A percentile compares a stretch with the other conserved stretches of the same genome.
phyloP scores from a whole-genome alignment of 192 early-diverging fungal genomes.

The Rhizoclosmatium globosum region DNA sequence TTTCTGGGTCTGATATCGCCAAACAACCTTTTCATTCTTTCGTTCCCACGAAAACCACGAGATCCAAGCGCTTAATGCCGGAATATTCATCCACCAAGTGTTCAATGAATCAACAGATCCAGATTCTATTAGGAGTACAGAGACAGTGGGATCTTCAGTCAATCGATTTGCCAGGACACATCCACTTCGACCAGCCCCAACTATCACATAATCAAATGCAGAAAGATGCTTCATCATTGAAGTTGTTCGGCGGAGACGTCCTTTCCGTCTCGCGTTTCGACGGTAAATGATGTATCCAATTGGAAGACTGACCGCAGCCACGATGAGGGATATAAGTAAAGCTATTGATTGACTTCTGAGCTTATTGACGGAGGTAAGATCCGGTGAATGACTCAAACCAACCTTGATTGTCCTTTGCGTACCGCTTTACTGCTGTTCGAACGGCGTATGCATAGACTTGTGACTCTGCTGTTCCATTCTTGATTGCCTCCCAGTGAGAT shows the following conservation, averaged over 20 bases:
- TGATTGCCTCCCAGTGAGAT: not conserved
- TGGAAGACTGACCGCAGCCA: not conserved
- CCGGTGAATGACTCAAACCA: no score
- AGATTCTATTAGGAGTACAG: conserved; percentile 53
- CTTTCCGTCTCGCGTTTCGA: not conserved
- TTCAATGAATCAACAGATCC: conserved; percentile 42
- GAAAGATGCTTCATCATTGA: not conserved
- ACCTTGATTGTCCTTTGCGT: not conserved
- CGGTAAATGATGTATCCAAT: not conserved
- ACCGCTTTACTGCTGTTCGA: not conserved
- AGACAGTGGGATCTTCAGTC: conserved; percentile 41
- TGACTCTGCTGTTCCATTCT: not conserved
- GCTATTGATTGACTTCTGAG: no score
- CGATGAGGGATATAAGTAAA: no score
- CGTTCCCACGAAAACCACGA: not conserved
- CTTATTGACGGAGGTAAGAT: no score
- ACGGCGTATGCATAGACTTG: not conserved
- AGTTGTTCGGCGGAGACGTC: not conserved
- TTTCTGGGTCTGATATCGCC: conserved; percentile 23
- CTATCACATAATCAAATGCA: conserved; percentile 36
- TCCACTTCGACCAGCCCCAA: conserved; percentile 51
- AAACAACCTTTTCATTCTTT: conserved; percentile 16
- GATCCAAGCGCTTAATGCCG: not conserved
- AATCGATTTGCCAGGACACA: conserved; percentile 36
- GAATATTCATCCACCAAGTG: conserved; percentile 27